Conservation (phyloP, 2,329 filamentous ascomycete species). For the Conoideocrella luteorostrata region DNA sequence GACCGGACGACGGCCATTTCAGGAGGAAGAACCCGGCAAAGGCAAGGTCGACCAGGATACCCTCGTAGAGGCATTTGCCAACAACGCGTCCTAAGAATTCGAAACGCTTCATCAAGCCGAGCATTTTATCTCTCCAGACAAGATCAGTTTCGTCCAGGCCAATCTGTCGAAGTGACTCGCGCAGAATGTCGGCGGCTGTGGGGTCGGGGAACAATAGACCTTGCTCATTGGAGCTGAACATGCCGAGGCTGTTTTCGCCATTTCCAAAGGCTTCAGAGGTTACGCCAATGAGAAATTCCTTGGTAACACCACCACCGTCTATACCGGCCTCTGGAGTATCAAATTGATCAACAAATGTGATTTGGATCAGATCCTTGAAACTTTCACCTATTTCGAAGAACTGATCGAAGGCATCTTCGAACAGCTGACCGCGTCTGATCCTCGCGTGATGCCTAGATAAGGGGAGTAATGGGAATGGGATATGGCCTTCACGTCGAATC, state of each 20-base stretch:
- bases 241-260: constrained; percentile 35
- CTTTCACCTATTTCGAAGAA: constrained; percentile 78
- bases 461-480: constrained; percentile 8
- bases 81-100: constrained; percentile 91
- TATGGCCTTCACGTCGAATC: constrained; percentile 17
- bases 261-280: constrained; percentile 75
- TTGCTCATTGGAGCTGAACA: constrained; percentile 80
- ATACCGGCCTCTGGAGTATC: constrained; percentile 85
- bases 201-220: constrained; percentile 89
- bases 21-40: constrained; percentile 95
- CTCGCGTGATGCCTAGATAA: constrained; percentile 64
- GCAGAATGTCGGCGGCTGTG: constrained; percentile 62
- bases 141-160: constrained; percentile 46
- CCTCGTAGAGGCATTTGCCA: constrained; percentile 95
- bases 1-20: constrained; percentile 79
- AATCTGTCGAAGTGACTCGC: constrained; percentile 46
- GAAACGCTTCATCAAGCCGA: constrained; percentile 63
- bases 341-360: constrained; percentile 92
- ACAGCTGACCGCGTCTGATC: constrained; percentile 72
- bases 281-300: constrained; percentile 88
- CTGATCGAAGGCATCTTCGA: constrained; percentile 76
- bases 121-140: constrained; percentile 51
- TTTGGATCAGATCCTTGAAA: constrained; percentile 91
- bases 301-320: constrained; percentile 93
- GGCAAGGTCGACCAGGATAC: constrained; percentile 84